Evolutionary conservation across 805 yeast species (phyloP).

Genomic region (Spathaspora sp.): DNA sequence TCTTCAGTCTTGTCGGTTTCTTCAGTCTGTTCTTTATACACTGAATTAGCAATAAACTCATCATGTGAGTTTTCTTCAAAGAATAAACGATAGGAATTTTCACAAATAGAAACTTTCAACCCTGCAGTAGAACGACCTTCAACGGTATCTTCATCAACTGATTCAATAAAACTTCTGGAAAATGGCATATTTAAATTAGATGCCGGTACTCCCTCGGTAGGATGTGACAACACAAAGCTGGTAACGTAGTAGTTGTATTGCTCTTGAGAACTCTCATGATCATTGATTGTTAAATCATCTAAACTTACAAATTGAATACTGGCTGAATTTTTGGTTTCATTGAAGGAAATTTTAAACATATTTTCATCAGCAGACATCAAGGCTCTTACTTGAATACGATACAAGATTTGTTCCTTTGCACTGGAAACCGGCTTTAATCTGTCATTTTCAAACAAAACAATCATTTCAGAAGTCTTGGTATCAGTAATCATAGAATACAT

Average conservation of each 20-base stretch:
- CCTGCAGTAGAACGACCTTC: conserved; percentile 68
- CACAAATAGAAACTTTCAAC: conserved; percentile 73
- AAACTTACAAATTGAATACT: conserved; percentile 80
- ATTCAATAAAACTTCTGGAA: conserved; percentile 54
- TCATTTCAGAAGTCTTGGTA: conserved; percentile 71
- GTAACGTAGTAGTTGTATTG: conserved; percentile 93
- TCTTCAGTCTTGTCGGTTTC: conserved; percentile 21
- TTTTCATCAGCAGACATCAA: conserved; percentile 81
- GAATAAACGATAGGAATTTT: conserved; percentile 72
- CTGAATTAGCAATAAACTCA: conserved; percentile 63
- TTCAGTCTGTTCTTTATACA: conserved; percentile 38
- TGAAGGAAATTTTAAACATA: conserved; percentile 82
- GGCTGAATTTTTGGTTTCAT: conserved; percentile 49
- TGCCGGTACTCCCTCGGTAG: conserved; percentile 92
- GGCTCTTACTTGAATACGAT: conserved; percentile 82
- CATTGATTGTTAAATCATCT: conserved; percentile 78
- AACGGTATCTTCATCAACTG: conserved; percentile 50
- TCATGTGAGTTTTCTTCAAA: conserved; percentile 80
- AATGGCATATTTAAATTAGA: conserved; percentile 78
- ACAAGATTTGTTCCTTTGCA: conserved; percentile 83
- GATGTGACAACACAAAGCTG: conserved; percentile 89
- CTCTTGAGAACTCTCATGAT: conserved; percentile 70
- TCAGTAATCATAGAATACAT: conserved; percentile 83
- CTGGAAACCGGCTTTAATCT: conserved; percentile 61
- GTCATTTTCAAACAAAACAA: conserved; percentile 79